Evolutionary conservation across 345 rosid species (phyloP), one percentile per base, ranked within the genome.

Genomic region (Lenwebbia sp.): DNA sequence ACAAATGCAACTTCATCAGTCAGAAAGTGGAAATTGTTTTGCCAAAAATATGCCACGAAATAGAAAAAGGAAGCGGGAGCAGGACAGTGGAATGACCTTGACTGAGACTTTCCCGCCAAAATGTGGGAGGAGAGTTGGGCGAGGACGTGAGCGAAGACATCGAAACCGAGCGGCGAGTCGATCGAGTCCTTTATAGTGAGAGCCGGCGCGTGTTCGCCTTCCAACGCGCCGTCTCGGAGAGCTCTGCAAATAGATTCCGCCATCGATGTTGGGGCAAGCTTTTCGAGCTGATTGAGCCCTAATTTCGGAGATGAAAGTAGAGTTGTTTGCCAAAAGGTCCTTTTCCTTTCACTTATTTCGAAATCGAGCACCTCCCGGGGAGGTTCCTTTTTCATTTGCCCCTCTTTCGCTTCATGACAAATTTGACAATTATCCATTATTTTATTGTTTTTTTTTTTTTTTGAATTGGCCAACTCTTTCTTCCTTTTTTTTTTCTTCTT

Each of bases 191-290:
- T 93, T 87, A 96, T 92, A 5, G 96, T 90, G 83, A 97, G 96
- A 86, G 98, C 93, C 81, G 97, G 95, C 5, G 98, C 93, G 44
- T 90, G 94, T 51, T 94, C 99, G 26, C 98, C 99, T 88, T 94
- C 98, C 84, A 94, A 87, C 26, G 93, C 92, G 28, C 99, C 99
- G 55, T 97, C 99, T 28, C 98, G 91, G 28, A 97, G 94, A 23
- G 91, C 89, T 90, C 96, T 92, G 92, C 96, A 95, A 52, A 94
- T 85, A 50, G 95, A 89, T 44, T 94, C 96, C 89, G 99, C 96
- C 98, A 97, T 92, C 50, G 89, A 49, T 4, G 25, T 10, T 9
- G 78, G 65, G 86, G 40, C 83, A 12, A 21, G 55, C n/a, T 49
- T n/a, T 65, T 21, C 22, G 30, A 85, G 13, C 55, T 11, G 37